Conservation (phyloP, 345 rosid genomes). For the Salix purpurea region DNA sequence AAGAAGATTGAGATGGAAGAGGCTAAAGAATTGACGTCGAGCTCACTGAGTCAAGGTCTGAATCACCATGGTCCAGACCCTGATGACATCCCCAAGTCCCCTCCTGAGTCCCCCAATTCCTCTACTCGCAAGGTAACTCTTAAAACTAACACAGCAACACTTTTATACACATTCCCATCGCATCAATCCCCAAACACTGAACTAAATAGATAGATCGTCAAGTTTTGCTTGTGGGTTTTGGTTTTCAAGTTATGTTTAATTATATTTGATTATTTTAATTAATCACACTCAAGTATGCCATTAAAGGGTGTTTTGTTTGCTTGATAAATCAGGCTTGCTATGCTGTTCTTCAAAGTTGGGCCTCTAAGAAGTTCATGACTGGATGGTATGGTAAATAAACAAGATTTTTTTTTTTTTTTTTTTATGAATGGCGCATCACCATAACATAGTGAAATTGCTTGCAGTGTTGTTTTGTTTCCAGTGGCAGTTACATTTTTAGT, state of each 20-base stretch:
- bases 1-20: slow-evolving; percentile 33
- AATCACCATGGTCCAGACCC: slow-evolving; percentile 40
- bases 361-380: slow-evolving; percentile 86
- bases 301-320: slow-evolving; percentile 7
- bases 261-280: no score
- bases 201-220: no score
- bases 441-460: slow-evolving; percentile 23
- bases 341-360: slow-evolving; percentile 87
- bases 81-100: slow-evolving; percentile 52
- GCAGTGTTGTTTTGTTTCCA: slow-evolving; percentile 83
- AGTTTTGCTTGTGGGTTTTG: no score
- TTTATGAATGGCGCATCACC: background rate
- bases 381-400: slow-evolving; percentile 52
- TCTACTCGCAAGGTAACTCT: slow-evolving; percentile 65
- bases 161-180: no score
- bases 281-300: background rate
- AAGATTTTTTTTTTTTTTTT: background rate
- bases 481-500: slow-evolving; percentile 77
- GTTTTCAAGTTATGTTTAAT: no score
- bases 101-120: slow-evolving; percentile 68
- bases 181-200: no score
- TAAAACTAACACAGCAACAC: no score
- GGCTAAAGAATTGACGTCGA: slow-evolving; percentile 46
- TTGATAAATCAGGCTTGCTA: slow-evolving; percentile 56
- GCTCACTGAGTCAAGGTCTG: slow-evolving; percentile 52